Percentiles rank a stretch among this genome's conserved stretches.
phyloP scores from a whole-genome alignment of 345 rosid species.

The Lagerstroemia speciosa region DNA sequence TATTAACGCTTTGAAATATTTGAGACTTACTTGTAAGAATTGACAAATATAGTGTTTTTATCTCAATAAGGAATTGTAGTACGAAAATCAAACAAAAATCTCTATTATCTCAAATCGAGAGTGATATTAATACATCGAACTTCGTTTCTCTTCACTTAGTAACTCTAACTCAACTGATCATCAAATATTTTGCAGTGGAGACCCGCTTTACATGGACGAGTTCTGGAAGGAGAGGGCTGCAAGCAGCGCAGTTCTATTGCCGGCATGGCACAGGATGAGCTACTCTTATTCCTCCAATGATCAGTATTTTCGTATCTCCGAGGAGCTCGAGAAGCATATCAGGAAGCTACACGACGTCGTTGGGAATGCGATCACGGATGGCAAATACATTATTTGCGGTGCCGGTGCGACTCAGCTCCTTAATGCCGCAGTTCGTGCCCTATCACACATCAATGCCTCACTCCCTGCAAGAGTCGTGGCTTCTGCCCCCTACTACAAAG shows the following conservation, averaged over 20 bases:
- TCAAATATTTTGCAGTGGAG: slow-evolving; percentile 29
- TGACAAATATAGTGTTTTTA: too few species aligned
- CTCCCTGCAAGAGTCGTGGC: slow-evolving; percentile 38
- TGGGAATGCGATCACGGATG: slow-evolving; percentile 48
- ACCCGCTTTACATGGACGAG: slow-evolving; percentile 49
- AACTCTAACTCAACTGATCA: background rate
- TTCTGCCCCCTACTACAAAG: slow-evolving; percentile 47
- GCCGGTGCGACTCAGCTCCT: slow-evolving; percentile 61
- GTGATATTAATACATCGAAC: too few species aligned
- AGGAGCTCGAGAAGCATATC: slow-evolving; percentile 37
- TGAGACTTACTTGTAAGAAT: too few species aligned
- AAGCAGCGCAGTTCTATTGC: slow-evolving; percentile 33
- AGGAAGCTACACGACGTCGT: slow-evolving; percentile 37
- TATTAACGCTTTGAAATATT: too few species aligned
- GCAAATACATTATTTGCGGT: slow-evolving; percentile 46
- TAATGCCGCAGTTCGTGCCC: slow-evolving; percentile 53
- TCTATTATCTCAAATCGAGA: too few species aligned
- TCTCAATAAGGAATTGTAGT: too few species aligned
- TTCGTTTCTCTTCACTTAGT: too few species aligned
- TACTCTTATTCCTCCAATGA: slow-evolving; percentile 23
- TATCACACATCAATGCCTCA: slow-evolving; percentile 32
- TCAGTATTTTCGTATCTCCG: slow-evolving; percentile 11
- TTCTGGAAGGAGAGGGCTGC: slow-evolving; percentile 42
- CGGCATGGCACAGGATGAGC: slow-evolving; percentile 63
- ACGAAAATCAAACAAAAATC: too few species aligned